Percentiles rank a stretch among this genome's conserved stretches.
Conservation (phyloP, 441 rosid species). For the Erysimum cheiri region DNA sequence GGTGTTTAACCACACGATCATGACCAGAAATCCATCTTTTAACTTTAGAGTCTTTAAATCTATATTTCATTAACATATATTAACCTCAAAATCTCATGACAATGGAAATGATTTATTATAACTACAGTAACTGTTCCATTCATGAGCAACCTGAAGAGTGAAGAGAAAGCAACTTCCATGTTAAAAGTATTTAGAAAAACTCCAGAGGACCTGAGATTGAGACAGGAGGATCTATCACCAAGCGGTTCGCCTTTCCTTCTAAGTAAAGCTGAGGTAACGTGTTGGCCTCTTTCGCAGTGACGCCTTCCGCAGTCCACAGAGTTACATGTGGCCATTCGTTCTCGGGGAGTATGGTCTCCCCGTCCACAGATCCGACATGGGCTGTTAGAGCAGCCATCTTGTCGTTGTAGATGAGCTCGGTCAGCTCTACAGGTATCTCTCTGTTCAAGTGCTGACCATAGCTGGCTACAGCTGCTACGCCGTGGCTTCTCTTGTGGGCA, state of each 20-base stretch:
- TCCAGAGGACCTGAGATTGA: slow-evolving; percentile 70
- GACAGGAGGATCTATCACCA: slow-evolving; percentile 71
- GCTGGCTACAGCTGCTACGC: slow-evolving; percentile 76
- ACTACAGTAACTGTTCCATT: slow-evolving; percentile 21
- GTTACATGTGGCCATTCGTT: slow-evolving; percentile 92
- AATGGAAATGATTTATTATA: slow-evolving; percentile 7
- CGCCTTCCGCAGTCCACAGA: slow-evolving; percentile 79
- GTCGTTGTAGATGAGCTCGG: slow-evolving; percentile 70
- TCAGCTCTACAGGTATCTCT: slow-evolving; percentile 71
- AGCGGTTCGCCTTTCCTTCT: slow-evolving; percentile 72
- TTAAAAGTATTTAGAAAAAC: slow-evolving; percentile 52
- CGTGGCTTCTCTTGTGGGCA: slow-evolving; percentile 94
- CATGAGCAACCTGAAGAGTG: slow-evolving; percentile 17
- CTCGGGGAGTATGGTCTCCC: slow-evolving; percentile 61
- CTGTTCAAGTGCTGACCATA: slow-evolving; percentile 59
- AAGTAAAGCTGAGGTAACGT: slow-evolving; percentile 58
- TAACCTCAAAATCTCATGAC: slow-evolving; percentile 22
- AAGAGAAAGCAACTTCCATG: slow-evolving; percentile 21
- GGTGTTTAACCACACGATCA: neutral
- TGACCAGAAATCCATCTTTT: slow-evolving; percentile 34
- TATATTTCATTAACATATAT: neutral
- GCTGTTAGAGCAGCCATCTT: slow-evolving; percentile 85
- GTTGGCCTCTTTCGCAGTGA: slow-evolving; percentile 80
- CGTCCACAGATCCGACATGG: slow-evolving; percentile 68
- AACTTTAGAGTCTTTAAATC: no score